Percentiles rank a stretch among this genome's conserved stretches.
phyloP scores from a whole-genome alignment of 2,329 filamentous ascomycete species.

The Ascosphaera apis region DNA sequence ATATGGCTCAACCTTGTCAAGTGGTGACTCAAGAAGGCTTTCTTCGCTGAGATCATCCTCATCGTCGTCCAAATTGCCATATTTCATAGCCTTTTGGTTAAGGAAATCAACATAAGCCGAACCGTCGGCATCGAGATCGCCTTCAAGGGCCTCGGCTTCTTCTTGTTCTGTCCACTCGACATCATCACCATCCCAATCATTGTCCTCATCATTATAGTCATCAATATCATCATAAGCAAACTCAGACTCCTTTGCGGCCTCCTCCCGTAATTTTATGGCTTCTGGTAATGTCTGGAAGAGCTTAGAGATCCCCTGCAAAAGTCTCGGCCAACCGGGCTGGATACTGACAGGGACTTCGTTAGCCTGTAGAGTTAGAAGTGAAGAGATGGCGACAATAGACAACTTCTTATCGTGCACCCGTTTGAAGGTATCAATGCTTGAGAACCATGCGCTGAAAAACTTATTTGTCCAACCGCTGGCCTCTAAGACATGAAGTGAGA shows the following conservation, averaged over 20 bases:
- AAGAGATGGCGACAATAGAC: conserved; percentile 78
- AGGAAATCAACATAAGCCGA: conserved; percentile 89
- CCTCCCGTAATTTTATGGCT: conserved; percentile 75
- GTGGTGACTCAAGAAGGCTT: conserved; percentile 71
- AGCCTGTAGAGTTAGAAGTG: conserved; percentile 55
- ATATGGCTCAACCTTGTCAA: conserved; percentile 92
- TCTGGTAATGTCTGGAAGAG: conserved; percentile 79
- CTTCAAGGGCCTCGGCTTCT: conserved; percentile 35
- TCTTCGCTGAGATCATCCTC: conserved; percentile 87
- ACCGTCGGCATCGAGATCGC: conserved; percentile 67
- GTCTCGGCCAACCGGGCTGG: conserved; percentile 79
- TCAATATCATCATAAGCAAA: conserved; percentile 53
- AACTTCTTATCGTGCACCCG: conserved; percentile 98
- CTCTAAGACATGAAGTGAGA: conserved; percentile 75
- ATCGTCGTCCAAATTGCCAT: conserved; percentile 51
- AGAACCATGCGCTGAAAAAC: conserved; percentile 97
- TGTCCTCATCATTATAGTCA: conserved; percentile 54
- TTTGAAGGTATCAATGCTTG: conserved; percentile 78
- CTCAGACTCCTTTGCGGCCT: conserved; percentile 75
- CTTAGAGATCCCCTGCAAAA: conserved; percentile 70
- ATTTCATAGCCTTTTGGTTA: conserved; percentile 78
- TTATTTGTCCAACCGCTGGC: conserved; percentile 88
- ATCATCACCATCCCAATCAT: conserved; percentile 60
- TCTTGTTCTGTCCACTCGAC: conserved; percentile 44
- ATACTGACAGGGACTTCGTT: conserved; percentile 79